These are phyloP conservation scores for Yarrowia sp. DNA, from an alignment of 805 yeast species.

Conservation along the genomic window DNA sequence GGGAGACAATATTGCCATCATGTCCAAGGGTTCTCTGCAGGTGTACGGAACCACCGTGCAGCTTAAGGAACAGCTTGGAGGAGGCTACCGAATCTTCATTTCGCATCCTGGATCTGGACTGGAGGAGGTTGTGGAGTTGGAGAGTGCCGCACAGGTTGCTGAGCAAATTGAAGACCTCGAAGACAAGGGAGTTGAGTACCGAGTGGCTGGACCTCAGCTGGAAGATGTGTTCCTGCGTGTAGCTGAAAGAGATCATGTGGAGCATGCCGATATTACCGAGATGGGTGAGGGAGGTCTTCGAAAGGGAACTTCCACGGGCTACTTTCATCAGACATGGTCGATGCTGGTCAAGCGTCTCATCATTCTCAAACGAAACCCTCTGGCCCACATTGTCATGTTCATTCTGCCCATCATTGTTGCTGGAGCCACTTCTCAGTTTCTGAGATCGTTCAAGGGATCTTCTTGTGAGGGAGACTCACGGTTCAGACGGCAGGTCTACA, in stretches of 20 bases:
- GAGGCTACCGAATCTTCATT: conserved; percentile 48
- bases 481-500: conserved; percentile 41
- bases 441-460: conserved; percentile 42
- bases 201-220: conserved; percentile 50
- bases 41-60: conserved; percentile 50
- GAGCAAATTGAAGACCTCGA: conserved; percentile 44
- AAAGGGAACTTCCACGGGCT: conserved; percentile 40
- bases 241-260: conserved; percentile 46
- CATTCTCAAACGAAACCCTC: conserved; percentile 47
- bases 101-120: conserved; percentile 45
- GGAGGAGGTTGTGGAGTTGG: conserved; percentile 45
- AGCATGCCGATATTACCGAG: conserved; percentile 32
- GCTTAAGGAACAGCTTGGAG: conserved; percentile 49
- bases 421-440: conserved; percentile 44
- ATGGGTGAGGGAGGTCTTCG: conserved; percentile 20
- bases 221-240: conserved; percentile 50
- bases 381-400: conserved; percentile 46
- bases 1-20: conserved; percentile 49
- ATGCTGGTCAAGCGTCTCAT: conserved; percentile 48
- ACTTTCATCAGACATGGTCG: conserved; percentile 45
- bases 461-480: conserved; percentile 42
- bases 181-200: conserved; percentile 43
- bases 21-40: conserved; percentile 49
- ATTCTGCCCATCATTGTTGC: conserved; percentile 49
- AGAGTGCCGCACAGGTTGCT: conserved; percentile 45